A percentile compares a stretch with the other conserved stretches of the same genome.
Evolutionary conservation across 1,139 yeast genomes (phyloP).

Genomic region (Pichia sp.): DNA sequence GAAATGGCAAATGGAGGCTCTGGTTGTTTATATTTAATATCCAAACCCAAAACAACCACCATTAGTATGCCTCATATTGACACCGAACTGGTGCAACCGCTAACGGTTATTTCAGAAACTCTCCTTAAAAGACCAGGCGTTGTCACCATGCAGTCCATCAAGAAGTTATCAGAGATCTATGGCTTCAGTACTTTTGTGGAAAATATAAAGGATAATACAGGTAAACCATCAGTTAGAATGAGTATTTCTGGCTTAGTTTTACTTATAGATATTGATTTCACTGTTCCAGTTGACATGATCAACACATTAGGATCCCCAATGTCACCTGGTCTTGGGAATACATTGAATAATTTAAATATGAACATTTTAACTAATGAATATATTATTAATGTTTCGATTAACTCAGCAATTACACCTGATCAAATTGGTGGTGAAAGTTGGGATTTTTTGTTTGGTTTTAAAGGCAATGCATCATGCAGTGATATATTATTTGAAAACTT

Average conservation of each 20-base stretch:
- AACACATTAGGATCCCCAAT: slow-evolving; percentile 7
- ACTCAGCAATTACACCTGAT: slow-evolving; percentile 26
- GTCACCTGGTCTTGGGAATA: slow-evolving; percentile 3
- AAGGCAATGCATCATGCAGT: slow-evolving; percentile 19
- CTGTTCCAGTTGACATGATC: slow-evolving; percentile 3
- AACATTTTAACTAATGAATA: neutral
- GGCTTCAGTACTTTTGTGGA: slow-evolving; percentile 32
- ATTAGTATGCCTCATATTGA: slow-evolving; percentile 27
- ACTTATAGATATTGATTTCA: slow-evolving; percentile 30
- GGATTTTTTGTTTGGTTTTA: slow-evolving; percentile 24
- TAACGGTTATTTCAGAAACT: slow-evolving; percentile 27
- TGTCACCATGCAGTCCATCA: slow-evolving; percentile 27
- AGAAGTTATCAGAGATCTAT: slow-evolving; percentile 28
- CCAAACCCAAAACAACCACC: neutral
- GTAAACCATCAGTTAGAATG: slow-evolving; percentile 1
- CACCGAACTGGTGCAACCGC: slow-evolving; percentile 27
- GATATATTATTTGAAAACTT: slow-evolving; percentile 24
- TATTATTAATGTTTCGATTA: slow-evolving; percentile 19
- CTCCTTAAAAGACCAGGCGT: slow-evolving; percentile 29
- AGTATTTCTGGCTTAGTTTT: slow-evolving; percentile 27
- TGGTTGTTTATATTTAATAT: neutral
- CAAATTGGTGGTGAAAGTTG: slow-evolving; percentile 19
- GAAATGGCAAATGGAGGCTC: neutral
- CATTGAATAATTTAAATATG: neutral
- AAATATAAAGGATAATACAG: slow-evolving; percentile 1